A percentile compares a stretch with the other conserved stretches of the same genome.
Evolutionary conservation across 257 asterid genomes (phyloP).

Genomic region (Mentha longifolia): DNA sequence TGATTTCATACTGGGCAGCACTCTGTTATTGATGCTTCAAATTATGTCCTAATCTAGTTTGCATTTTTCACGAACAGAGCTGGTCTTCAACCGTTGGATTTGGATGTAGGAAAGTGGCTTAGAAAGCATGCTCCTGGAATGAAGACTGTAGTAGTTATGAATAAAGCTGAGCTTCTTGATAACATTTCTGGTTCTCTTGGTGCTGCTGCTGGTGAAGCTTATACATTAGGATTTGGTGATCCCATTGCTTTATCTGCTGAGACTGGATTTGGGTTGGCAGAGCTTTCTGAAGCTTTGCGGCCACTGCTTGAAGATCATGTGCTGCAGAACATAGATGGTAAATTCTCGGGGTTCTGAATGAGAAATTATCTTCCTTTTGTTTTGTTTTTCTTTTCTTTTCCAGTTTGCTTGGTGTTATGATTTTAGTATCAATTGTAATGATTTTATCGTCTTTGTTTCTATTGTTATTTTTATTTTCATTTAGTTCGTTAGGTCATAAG

Average conservation of each 20-base stretch:
- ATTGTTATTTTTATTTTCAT: not conserved
- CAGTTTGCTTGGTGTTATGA: conserved; percentile 20
- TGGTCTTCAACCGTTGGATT: conserved; percentile 87
- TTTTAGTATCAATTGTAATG: conserved; percentile 1
- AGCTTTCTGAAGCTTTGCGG: conserved; percentile 68
- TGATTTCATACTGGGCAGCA: conserved; percentile 8
- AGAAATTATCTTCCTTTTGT: not conserved
- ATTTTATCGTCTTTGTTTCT: not conserved
- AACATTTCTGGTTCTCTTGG: conserved; percentile 75
- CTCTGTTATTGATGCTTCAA: conserved; percentile 16
- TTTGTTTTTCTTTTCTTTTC: not conserved
- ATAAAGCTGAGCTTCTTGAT: conserved; percentile 92
- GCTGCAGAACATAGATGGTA: conserved; percentile 52
- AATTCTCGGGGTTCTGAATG: conserved; percentile 19
- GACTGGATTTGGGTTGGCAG: conserved; percentile 88
- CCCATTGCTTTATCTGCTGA: conserved; percentile 96
- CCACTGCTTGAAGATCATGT: conserved; percentile 78
- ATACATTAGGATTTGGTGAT: conserved; percentile 90
- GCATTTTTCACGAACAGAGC: conserved; percentile 52
- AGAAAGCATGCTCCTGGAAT: conserved; percentile 86
- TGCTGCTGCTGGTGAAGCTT: conserved; percentile 85
- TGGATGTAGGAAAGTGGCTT: conserved; percentile 98
- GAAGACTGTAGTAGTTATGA: conserved; percentile 79
- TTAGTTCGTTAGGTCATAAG: not conserved
- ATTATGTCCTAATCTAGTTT: conserved; percentile 21